Base-by-base conservation (phyloP, 768 basidiomycete genomes). In the Glaciozyma antarctica region DNA sequence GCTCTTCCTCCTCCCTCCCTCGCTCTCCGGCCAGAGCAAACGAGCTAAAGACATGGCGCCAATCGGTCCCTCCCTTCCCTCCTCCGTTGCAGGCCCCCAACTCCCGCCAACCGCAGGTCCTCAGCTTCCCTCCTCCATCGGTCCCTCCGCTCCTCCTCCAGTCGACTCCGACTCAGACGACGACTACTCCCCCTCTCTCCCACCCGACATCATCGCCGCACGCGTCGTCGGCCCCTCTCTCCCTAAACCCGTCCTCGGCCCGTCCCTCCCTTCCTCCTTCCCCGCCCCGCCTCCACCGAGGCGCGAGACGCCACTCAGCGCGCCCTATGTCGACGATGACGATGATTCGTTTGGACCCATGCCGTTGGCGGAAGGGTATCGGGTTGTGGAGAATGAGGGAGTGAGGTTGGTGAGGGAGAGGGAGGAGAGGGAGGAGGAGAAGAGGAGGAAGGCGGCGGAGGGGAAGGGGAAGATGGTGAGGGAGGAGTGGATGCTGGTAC, bases 401-500 rank as follows among this genome's bases (percentile, higher is more conserved):
- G 87, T 92, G 6, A 77, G 82, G 55, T 87, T 88, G 75, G 97
- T 97, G 68, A 76, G 90, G 73, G 90, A 89, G 74, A 81, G 83
- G 61, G 93, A 99, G 76, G 88, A 88, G 73, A 82, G 85, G 65
- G 79, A 88, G 67, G 78, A 82, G 62, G 85, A 87, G 71, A 79
- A 84, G 64, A 79, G 85, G 41, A 87, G 90, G 80, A 75, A 47
- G 44, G 61, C 62, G 24, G 48, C 30, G 88, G 79, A 87, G 85
- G 2, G 78, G 80, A 16, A 86, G 87, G 71, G 88, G 88, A 16
- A 91, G 47, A 78, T 84, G 47, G 79, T 90, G 76, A 84, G 95
- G 51, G 90, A 97, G 24, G 92, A 93, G 76, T 99, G 95, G 95
- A 99, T 99, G 95, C 81, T 98, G 53, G 87, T 88, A 1, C 94